A percentile compares a stretch with the other conserved stretches of the same genome.
Conservation (phyloP, 371 early-diverging fungal genomes). For the Mucor ambiguus region DNA sequence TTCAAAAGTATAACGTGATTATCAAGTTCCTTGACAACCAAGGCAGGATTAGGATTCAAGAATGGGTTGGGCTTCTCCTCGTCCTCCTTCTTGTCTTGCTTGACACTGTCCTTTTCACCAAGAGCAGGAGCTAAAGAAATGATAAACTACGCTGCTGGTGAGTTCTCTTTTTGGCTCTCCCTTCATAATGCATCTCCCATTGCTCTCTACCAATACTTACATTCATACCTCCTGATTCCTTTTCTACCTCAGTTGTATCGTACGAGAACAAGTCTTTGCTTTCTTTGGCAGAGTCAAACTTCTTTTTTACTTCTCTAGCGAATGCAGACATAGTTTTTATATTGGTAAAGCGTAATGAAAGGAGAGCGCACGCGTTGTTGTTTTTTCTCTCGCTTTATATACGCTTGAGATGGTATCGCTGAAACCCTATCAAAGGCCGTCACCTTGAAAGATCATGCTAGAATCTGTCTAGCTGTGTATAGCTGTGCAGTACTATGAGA, state of each 20-base stretch:
- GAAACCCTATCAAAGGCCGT: conserved; percentile 6
- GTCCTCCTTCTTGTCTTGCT: conserved; percentile 23
- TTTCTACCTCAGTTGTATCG: conserved; percentile 20
- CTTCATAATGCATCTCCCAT: neutral
- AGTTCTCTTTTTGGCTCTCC: neutral
- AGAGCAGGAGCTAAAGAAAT: conserved; percentile 28
- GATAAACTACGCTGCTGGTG: conserved; percentile 12
- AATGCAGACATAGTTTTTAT: conserved; percentile 11
- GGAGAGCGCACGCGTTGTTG: neutral
- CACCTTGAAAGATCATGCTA: neutral
- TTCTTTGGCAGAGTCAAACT: conserved; percentile 36
- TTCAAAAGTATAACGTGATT: conserved; percentile 69
- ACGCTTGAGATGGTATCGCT: neutral
- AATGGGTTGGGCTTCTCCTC: conserved; percentile 60
- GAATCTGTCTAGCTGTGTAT: too few species aligned
- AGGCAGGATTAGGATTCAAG: conserved; percentile 62
- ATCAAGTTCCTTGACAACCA: conserved; percentile 59
- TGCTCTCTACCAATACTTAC: conserved; percentile 13
- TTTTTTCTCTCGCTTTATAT: neutral
- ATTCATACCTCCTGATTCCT: conserved; percentile 28
- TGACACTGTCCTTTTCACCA: conserved; percentile 1
- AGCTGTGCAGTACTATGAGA: too few species aligned
- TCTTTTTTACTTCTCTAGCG: conserved; percentile 23
- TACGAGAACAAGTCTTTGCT: conserved; percentile 30
- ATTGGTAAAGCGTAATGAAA: neutral